Evolutionary conservation across 2,329 filamentous ascomycete species (phyloP).

Genomic region (Verticillium dahliae): DNA sequence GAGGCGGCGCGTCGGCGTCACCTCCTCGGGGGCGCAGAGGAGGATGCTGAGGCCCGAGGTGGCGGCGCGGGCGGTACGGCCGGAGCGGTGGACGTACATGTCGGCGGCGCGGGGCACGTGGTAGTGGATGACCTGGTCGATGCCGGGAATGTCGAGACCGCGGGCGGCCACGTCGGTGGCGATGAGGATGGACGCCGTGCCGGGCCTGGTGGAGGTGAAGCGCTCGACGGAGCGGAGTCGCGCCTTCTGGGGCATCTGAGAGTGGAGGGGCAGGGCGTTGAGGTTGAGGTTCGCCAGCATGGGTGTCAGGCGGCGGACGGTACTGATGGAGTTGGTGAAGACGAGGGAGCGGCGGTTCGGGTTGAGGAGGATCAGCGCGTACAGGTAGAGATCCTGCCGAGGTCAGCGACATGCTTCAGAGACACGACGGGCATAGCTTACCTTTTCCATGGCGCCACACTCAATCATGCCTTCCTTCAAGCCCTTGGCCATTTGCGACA

Average conservation of each 20-base stretch:
- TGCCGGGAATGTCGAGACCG: slow-evolving; percentile 85
- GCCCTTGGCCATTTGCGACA: slow-evolving; percentile 78
- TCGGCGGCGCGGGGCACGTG: slow-evolving; percentile 89
- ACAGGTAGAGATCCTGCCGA: slow-evolving; percentile 78
- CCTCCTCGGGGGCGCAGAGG: slow-evolving; percentile 87
- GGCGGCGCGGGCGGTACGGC: slow-evolving; percentile 82
- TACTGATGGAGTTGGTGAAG: slow-evolving; percentile 93
- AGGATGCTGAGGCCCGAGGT: slow-evolving; percentile 75
- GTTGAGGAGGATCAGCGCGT: slow-evolving; percentile 78
- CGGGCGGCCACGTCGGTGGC: slow-evolving; percentile 92
- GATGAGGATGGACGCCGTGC: slow-evolving; percentile 62
- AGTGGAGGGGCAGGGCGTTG: slow-evolving; percentile 74
- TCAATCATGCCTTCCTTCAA: slow-evolving; percentile 88
- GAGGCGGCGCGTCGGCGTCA: slow-evolving; percentile 73
- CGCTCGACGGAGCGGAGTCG: slow-evolving; percentile 87
- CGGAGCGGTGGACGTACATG: slow-evolving; percentile 91
- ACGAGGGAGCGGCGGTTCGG: slow-evolving; percentile 75
- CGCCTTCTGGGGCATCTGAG: slow-evolving; percentile 92
- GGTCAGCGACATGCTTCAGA: background rate
- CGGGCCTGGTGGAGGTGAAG: slow-evolving; percentile 60
- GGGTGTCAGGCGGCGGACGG: slow-evolving; percentile 78
- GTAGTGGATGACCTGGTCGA: slow-evolving; percentile 90
- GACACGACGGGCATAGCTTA: slow-evolving; percentile 23
- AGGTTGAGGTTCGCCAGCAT: slow-evolving; percentile 78
- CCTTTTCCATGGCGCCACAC: slow-evolving; percentile 89